These are phyloP conservation scores for Platanus orientalis DNA, from an alignment of 164 flowering plant genomes.

Conservation along the genomic window DNA sequence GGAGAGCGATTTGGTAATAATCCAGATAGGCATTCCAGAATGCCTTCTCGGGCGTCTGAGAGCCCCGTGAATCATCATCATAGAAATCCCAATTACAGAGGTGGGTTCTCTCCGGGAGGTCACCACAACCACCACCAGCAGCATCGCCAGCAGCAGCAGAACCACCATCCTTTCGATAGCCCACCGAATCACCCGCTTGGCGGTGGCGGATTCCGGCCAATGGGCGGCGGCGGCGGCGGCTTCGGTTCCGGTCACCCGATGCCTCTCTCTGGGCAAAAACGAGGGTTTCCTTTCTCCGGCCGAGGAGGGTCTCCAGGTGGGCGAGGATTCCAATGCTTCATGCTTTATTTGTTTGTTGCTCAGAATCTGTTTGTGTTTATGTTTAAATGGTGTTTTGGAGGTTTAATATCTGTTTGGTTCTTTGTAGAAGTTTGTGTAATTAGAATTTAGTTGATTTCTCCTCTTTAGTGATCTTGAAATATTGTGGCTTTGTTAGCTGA, in stretches of 20 bases:
- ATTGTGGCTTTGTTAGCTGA: neutral
- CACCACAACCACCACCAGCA: too few relatives aligned
- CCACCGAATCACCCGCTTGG: constrained; percentile 30
- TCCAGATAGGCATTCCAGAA: constrained; percentile 13
- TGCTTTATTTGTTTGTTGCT: neutral
- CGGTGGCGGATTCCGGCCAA: constrained; percentile 19
- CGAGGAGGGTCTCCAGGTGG: constrained; percentile 56
- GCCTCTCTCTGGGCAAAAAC: constrained; percentile 60
- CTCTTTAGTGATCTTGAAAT: neutral
- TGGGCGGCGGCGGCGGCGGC: constrained; percentile 16
- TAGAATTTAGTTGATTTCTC: neutral
- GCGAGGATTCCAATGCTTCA: neutral
- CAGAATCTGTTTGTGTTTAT: too few relatives aligned
- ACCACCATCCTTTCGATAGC: constrained; percentile 31
- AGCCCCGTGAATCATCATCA: constrained; percentile 11
- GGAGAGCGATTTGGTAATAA: constrained; percentile 17
- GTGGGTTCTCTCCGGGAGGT: constrained; percentile 23
- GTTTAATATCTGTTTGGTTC: neutral
- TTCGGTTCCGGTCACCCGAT: constrained; percentile 11
- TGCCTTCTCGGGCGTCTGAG: constrained; percentile 10
- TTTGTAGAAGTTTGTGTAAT: neutral
- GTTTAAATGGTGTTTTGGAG: too few relatives aligned
- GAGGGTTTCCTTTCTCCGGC: constrained; percentile 49
- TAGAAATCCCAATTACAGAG: constrained; percentile 36
- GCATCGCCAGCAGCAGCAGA: too few relatives aligned